Base-by-base conservation (phyloP, 2,329 filamentous ascomycete species). In the Trichoderma polysporum region DNA sequence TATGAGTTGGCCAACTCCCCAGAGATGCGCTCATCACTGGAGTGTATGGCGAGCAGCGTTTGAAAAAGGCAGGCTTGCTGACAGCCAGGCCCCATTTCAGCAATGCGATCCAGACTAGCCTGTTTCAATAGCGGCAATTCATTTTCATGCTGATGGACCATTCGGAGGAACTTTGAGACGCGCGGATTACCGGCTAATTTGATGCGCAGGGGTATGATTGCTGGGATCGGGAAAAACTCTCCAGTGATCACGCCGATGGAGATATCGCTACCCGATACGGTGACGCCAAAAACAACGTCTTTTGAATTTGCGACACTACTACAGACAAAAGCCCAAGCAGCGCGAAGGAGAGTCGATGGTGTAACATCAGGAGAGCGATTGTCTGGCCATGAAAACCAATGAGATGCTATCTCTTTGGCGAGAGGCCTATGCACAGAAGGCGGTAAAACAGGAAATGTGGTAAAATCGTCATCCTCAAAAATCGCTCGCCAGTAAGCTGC, bases 251-350 rank as follows among this genome's bases (percentile, higher is more conserved):
- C n/a, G n/a, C n/a, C n/a, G n/a, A n/a, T n/a, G n/a, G n/a, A n/a
- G n/a, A n/a, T n/a, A n/a, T n/a, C n/a, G n/a, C 71, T 65, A 6
- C 73, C 73, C 2, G 67, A 70, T 1, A 70, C 53, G 8, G 68
- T 68, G 0, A 60, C 66, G 3, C 73, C 73, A 49, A 73, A 74
- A 0, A 70, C 15, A 3, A 74, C 56, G 52, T 68, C 58, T 2
- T 60, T 12, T 9, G 61, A 75, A 79, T 79, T 2, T 0, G 75
- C 73, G 0, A 79, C 73, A 5, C n/a, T n/a, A n/a, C n/a, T n/a
- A n/a, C n/a, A n/a, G n/a, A 80, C 27, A 15, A 64, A 59, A 4
- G 53, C 62, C 62, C 53, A 66, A 2, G 62, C 53, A 19, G 53
- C 53, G 10, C 22, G 37, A 12, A 60, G 29, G 4, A 45, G 15